Base-by-base conservation (phyloP, 257 asterid species). In the Coffea canephora region DNA sequence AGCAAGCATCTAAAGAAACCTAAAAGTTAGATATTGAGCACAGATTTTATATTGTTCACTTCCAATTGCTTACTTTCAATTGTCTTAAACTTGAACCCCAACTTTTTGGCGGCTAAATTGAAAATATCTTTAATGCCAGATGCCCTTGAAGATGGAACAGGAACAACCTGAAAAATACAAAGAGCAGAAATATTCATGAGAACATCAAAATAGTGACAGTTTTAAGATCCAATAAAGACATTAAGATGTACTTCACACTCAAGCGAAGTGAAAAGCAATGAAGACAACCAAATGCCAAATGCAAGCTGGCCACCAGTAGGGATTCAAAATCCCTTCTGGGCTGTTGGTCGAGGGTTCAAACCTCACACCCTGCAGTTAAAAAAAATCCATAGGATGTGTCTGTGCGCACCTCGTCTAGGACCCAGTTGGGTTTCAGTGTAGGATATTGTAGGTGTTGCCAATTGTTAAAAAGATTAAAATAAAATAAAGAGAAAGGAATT, bases 41-140 rank as follows among this genome's bases (percentile, higher is more conserved):
- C 9, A 54, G 39, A 68, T 39, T 31, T 71, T 3, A 45, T 52
- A 52, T 52, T 52, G 18, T 3, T 49, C 13, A 52, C 57, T 52
- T 52, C 15, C 57, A 73, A 74, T 77, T 45, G 25, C 90, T 88
- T 86, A 95, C 99, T 82, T 87, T 87, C 83, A 85, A 85, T 74
- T 15, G 89, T 77, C n/a, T 85, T 75, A 79, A 95, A 89, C 73
- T 90, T 89, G 86, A 95, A 89, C 69, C 97, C 97, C 93, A 95
- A 81, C 91, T 83, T 93, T 85, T 93, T 86, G 80, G 97, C 97
- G 75, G 99, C 99, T 87, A 93, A 81, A 77, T 83, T 89, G 84
- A 95, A 95, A 81, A 95, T 93, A 48, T 92, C 90, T 84, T 84
- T 91, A 79, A 92, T 91, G 66, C 88, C 76, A 73, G 96, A 82